Evolutionary conservation across 192 early-diverging fungal species (phyloP).

Genomic region (Coemansia sp.): DNA sequence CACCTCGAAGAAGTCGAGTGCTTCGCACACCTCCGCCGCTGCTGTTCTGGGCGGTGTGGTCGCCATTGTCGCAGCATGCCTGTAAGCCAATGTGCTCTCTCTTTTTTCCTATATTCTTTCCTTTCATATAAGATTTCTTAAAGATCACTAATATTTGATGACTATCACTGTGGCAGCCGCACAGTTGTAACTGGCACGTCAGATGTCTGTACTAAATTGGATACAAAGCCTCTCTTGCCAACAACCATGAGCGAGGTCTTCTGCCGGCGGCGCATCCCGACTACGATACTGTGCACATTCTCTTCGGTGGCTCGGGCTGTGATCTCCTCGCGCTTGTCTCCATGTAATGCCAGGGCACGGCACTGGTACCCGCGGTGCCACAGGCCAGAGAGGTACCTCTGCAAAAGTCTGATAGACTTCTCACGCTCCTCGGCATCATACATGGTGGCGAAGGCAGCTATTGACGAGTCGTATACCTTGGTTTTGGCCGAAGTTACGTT

Average conservation of each 20-base stretch:
- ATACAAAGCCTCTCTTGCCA: slow-evolving; percentile 9
- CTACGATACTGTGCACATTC: slow-evolving; percentile 13
- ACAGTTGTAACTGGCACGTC: slow-evolving; percentile 9
- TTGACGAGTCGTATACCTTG: slow-evolving; percentile 14
- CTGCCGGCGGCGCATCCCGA: slow-evolving; percentile 15
- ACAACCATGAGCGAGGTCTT: slow-evolving; percentile 12
- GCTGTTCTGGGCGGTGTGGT: slow-evolving; percentile 31
- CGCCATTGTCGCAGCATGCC: slow-evolving; percentile 33
- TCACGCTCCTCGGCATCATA: slow-evolving; percentile 26
- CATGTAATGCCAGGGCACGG: slow-evolving; percentile 16
- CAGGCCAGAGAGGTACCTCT: slow-evolving; percentile 11
- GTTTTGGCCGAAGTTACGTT: slow-evolving; percentile 15
- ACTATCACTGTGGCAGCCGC: slow-evolving; percentile 1
- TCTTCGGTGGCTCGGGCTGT: neutral
- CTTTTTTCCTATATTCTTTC: neutral
- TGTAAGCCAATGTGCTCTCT: slow-evolving; percentile 20
- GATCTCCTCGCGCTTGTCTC: slow-evolving; percentile 24
- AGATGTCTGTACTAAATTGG: neutral
- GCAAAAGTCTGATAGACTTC: slow-evolving; percentile 17
- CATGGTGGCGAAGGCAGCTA: slow-evolving; percentile 17
- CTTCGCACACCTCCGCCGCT: slow-evolving; percentile 23
- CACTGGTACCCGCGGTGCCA: slow-evolving; percentile 13
- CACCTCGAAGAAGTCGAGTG: slow-evolving; percentile 23
- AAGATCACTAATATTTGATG: neutral
- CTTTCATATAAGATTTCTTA: neutral